Conservation (phyloP, 2,329 filamentous ascomycete species). For the Aspergillus fijiensis region DNA sequence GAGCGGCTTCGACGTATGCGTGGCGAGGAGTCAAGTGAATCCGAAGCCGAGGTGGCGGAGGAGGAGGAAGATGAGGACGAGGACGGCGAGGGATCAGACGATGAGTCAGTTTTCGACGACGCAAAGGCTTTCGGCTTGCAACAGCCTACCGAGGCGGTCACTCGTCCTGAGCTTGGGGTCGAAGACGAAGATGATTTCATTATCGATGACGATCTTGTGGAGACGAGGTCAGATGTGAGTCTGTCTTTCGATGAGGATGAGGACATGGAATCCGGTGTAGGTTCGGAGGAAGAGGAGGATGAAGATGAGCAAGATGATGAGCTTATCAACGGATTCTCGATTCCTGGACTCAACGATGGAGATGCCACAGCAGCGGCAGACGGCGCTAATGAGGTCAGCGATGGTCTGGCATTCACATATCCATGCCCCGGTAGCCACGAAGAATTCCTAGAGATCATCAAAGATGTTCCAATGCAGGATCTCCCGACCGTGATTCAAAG, state of each 20-base stretch:
- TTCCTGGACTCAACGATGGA: constrained; percentile 29
- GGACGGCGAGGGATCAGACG: constrained; percentile 40
- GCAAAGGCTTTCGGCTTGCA: constrained; percentile 63
- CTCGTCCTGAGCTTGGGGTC: constrained; percentile 59
- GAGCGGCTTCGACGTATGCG: constrained; percentile 83
- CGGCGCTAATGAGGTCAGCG: constrained; percentile 46
- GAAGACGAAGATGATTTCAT: constrained; percentile 95
- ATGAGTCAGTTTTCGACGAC: constrained; percentile 53
- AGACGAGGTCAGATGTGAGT: constrained; percentile 66
- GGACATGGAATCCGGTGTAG: constrained; percentile 57
- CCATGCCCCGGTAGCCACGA: constrained; percentile 76
- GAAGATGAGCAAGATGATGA: constrained; percentile 62
- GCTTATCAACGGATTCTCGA: constrained; percentile 67
- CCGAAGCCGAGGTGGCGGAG: constrained; percentile 58
- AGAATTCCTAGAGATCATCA: constrained; percentile 67
- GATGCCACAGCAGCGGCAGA: constrained; percentile 32
- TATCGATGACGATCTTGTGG: constrained; percentile 84
- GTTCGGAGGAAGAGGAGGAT: constrained; percentile 55
- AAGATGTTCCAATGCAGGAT: constrained; percentile 61
- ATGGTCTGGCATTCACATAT: constrained; percentile 76
- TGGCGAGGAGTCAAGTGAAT: constrained; percentile 70
- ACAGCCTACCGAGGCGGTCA: constrained; percentile 44
- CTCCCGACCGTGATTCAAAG: constrained; percentile 79
- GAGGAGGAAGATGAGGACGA: constrained; percentile 41
- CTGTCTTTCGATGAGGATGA: constrained; percentile 43